Evolutionary conservation across 164 flowering plant genomes (phyloP).

Genomic region (Vitis labrusca): DNA sequence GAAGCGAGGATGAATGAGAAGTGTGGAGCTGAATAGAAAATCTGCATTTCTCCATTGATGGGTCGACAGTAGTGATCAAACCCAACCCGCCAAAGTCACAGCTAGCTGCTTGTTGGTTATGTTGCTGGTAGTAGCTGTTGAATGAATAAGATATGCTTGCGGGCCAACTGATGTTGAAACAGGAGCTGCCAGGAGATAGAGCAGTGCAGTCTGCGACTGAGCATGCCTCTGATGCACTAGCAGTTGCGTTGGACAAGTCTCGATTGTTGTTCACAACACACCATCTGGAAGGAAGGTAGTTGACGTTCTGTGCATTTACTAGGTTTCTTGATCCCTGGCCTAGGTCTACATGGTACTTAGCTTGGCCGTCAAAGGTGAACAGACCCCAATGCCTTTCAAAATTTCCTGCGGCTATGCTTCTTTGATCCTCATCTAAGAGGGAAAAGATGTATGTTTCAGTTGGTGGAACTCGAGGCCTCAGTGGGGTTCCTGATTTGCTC

Average conservation of each 20-base stretch:
- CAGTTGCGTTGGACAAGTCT: constrained; percentile 61
- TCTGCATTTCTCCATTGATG: constrained; percentile 71
- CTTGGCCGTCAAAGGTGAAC: constrained; percentile 92
- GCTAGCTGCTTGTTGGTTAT: constrained; percentile 68
- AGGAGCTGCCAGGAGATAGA: constrained; percentile 80
- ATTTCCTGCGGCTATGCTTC: constrained; percentile 53
- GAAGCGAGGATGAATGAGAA: constrained; percentile 36
- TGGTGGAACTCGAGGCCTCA: constrained; percentile 57
- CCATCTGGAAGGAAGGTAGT: constrained; percentile 78
- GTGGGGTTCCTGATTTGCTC: constrained; percentile 66
- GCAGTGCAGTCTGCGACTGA: constrained; percentile 70
- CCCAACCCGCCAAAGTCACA: constrained; percentile 89
- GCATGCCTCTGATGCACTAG: constrained; percentile 56
- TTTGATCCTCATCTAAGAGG: constrained; percentile 77
- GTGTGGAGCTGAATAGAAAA: constrained; percentile 56
- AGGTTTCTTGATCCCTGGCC: constrained; percentile 51
- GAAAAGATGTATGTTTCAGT: constrained; percentile 59
- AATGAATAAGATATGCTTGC: constrained; percentile 84
- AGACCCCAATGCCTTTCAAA: constrained; percentile 90
- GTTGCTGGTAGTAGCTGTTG: constrained; percentile 83
- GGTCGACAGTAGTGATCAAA: constrained; percentile 85
- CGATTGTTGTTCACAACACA: constrained; percentile 80
- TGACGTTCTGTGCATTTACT: constrained; percentile 66
- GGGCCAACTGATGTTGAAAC: constrained; percentile 78
- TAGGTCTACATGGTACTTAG: constrained; percentile 66